Conservation (phyloP, 148 eudicot genomes). For the Amaranthus hypochondriacus region DNA sequence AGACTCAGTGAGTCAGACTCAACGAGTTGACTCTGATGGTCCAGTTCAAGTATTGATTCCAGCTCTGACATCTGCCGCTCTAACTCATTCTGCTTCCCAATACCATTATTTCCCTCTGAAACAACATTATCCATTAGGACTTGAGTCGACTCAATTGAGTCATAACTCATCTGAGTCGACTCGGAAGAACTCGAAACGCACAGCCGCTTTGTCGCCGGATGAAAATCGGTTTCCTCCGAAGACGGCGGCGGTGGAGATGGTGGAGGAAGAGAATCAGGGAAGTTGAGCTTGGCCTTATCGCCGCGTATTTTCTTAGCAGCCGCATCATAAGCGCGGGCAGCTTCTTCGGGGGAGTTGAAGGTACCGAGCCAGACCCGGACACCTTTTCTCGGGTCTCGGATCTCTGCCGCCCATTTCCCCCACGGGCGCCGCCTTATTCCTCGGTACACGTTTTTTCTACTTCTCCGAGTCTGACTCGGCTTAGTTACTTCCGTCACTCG, state of each 20-base stretch:
- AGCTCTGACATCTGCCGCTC: conserved; percentile 41
- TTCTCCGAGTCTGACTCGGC: conserved; percentile 15
- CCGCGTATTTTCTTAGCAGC: conserved; percentile 85
- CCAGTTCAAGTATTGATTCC: conserved; percentile 54
- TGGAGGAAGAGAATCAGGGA: conserved; percentile 29
- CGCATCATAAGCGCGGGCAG: conserved; percentile 76
- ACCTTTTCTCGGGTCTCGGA: conserved; percentile 80
- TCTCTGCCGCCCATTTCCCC: conserved; percentile 99
- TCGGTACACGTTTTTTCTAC: conserved; percentile 67
- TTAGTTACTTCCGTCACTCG: neutral
- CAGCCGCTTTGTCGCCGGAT: conserved; percentile 6
- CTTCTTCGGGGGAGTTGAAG: conserved; percentile 69
- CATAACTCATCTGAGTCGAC: conserved; percentile 9
- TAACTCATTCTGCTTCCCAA: conserved; percentile 18
- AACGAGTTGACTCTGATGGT: conserved; percentile 22
- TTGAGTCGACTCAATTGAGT: neutral
- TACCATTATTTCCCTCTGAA: conserved; percentile 10
- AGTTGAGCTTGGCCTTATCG: conserved; percentile 92
- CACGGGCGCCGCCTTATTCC: conserved; percentile 86
- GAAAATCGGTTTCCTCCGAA: neutral
- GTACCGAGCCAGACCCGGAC: conserved; percentile 94
- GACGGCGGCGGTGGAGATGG: conserved; percentile 10
- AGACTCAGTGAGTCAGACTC: conserved; percentile 35
- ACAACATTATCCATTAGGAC: neutral
- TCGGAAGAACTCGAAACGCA: conserved; percentile 18